A percentile compares a stretch with the other conserved stretches of the same genome.
phyloP scores from a whole-genome alignment of 768 basidiomycete genomes.

The Leccinum ochraceum region DNA sequence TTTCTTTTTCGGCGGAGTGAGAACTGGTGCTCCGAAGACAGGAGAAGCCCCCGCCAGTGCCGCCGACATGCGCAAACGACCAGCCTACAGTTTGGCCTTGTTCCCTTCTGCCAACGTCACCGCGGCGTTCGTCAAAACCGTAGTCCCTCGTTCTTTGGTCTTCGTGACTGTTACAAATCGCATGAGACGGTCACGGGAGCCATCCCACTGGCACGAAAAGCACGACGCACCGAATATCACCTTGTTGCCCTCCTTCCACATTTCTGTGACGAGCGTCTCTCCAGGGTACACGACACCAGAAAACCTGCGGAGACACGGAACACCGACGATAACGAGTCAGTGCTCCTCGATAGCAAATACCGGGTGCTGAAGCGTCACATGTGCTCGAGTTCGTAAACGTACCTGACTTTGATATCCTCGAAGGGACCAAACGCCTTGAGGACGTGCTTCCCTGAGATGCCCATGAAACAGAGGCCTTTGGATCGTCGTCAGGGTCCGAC shows the following conservation, averaged over 20 bases:
- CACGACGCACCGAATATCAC: conserved; percentile 84
- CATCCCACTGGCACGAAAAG: neutral
- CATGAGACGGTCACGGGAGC: conserved; percentile 3
- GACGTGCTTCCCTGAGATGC: conserved; percentile 91
- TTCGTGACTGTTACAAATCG: conserved; percentile 59
- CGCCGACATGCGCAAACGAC: neutral
- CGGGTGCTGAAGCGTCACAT: neutral
- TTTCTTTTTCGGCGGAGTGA: neutral
- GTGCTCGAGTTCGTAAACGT: conserved; percentile 21
- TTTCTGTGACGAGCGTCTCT: conserved; percentile 91
- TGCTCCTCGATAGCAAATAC: neutral
- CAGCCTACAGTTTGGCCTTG: conserved; percentile 61
- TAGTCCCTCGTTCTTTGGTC: conserved; percentile 79
- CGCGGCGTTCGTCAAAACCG: conserved; percentile 78
- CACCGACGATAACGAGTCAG: conserved; percentile 1
- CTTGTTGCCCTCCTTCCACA: conserved; percentile 96
- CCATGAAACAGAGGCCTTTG: conserved; percentile 84
- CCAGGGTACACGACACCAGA: conserved; percentile 92
- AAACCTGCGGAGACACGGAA: conserved; percentile 50
- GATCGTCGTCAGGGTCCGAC: neutral
- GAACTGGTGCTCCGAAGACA: neutral
- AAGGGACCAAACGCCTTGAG: conserved; percentile 82
- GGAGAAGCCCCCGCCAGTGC: neutral
- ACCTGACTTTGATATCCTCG: conserved; percentile 95
- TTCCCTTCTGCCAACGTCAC: conserved; percentile 61